Base-by-base conservation (phyloP, 163 green algal genomes). In the Volvox carteri region DNA sequence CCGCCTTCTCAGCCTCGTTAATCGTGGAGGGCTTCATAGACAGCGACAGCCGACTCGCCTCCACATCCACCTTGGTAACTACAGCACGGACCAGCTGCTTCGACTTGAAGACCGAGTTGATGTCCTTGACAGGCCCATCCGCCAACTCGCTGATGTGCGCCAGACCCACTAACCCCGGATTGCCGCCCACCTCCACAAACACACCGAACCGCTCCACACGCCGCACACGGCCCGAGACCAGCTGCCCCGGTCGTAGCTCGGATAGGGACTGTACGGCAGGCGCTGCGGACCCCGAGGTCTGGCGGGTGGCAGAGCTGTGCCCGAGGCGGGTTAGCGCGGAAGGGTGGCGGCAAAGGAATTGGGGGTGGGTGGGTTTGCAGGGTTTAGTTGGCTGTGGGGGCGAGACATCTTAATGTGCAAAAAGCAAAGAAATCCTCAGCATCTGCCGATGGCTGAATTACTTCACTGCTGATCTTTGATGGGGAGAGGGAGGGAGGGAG, bases 201-300 rank as follows among this genome's bases (percentile, higher is more conserved):
- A 98, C 93, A 46, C 97, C 97, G 81, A 95, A 99, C 16, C 87
- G 80, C 90, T 98, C 95, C 23, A 99, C 92, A 0, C 94, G 87
- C 42, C 86, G 88, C 35, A 99, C 95, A 0, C 79, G 92, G 21
- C 96, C 97, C 3, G 42, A 58, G 33, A 98, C 91, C 33, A 98
- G 75, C 73, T 96, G 78, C 3, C 96, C 97, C 75, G 91, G 93
- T 25, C 89, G 35, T 14, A 98, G 86, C n/a, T 95, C 87, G 58
- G 86, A 76, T 3, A 97, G 62, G 2, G 54, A 67, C 12, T 54
- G 33, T 41, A 54, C 6, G 1, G n/a, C 41, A 28, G n/a, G 35
- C 33, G 48, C 50, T 0, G 56, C 25, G 11, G 77, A 56, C 35
- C 35, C 18, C 11, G 83, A 72, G 35, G 67, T 11, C 8, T 37